Evolutionary conservation across 495 filamentous ascomycete genomes (phyloP).

Genomic region (Penicillium mononematosum): DNA sequence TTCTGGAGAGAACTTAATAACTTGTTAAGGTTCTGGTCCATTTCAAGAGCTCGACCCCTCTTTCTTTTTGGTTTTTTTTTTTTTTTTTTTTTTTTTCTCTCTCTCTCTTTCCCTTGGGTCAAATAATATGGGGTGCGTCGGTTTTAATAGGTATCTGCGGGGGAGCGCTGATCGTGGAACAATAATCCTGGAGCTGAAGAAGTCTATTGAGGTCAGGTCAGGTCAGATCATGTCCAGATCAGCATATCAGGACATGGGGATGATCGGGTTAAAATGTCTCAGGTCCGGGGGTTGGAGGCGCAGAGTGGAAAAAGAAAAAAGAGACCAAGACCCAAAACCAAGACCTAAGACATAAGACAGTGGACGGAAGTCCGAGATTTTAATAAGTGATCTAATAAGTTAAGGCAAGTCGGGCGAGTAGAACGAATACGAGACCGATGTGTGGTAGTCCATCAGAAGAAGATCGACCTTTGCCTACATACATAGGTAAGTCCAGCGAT

Average conservation of each 20-base stretch:
- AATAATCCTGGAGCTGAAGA: not conserved
- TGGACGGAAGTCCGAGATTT: too few relatives aligned
- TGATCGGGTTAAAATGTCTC: constrained; percentile 6
- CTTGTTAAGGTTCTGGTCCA: not conserved
- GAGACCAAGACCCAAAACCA: too few relatives aligned
- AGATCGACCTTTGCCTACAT: too few relatives aligned
- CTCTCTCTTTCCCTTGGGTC: not conserved
- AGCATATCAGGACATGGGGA: constrained; percentile 15
- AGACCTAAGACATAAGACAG: not conserved
- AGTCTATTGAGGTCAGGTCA: not conserved
- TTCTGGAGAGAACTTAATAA: not conserved
- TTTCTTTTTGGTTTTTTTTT: not conserved
- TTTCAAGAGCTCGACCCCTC: not conserved
- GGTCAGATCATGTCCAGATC: not conserved
- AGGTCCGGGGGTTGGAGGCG: not conserved
- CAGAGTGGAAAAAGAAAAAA: not conserved
- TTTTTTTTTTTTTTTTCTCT: not conserved
- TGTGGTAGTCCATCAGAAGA: too few relatives aligned
- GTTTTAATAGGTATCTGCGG: not conserved
- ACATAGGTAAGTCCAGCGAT: too few relatives aligned
- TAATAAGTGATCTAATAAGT: too few relatives aligned
- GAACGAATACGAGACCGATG: too few relatives aligned
- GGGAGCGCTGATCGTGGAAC: not conserved
- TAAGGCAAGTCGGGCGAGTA: too few relatives aligned
- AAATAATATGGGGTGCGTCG: not conserved